Conservation (phyloP, 805 yeast species). For the Cyberlindnera xishuangbannaensis region DNA sequence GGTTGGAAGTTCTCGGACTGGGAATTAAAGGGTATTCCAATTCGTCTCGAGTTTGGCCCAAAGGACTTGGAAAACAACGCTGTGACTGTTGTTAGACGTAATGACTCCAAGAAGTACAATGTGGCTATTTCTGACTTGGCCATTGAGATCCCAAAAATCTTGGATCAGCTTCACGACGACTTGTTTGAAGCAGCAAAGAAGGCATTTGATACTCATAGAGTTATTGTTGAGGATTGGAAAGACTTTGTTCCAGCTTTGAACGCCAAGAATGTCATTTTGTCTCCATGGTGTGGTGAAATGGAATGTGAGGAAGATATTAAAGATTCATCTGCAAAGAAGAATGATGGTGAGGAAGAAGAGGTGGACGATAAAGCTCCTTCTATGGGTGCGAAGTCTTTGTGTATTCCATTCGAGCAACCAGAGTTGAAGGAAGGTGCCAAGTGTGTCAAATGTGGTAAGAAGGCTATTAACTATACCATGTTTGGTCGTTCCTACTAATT, state of each 20-base stretch:
- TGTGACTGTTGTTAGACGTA: constrained; percentile 90
- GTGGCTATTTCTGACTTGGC: constrained; percentile 64
- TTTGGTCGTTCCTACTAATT: constrained; percentile 91
- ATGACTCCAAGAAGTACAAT: constrained; percentile 68
- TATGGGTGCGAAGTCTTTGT: constrained; percentile 98
- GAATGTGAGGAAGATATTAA: constrained; percentile 97
- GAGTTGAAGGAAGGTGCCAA: constrained; percentile 68
- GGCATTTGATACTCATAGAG: constrained; percentile 78
- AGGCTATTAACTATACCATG: constrained; percentile 83
- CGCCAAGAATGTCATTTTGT: constrained; percentile 79
- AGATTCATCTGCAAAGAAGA: constrained; percentile 74
- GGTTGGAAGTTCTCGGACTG: constrained; percentile 99
- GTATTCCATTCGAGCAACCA: constrained; percentile 95
- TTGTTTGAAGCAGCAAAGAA: constrained; percentile 75
- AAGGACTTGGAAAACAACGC: constrained; percentile 79
- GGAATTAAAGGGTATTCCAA: constrained; percentile 93
- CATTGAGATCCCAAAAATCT: constrained; percentile 60
- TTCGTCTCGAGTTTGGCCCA: constrained; percentile 95
- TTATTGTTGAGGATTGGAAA: constrained; percentile 75
- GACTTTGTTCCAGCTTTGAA: constrained; percentile 92
- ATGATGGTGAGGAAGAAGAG: constrained; percentile 82
- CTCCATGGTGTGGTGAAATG: constrained; percentile 96
- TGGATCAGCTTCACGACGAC: constrained; percentile 76
- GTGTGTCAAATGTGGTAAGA: constrained; percentile 79
- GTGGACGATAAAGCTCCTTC: constrained; percentile 95